Conservation (phyloP, 768 basidiomycete species). For the Lactifluus subvellereus region DNA sequence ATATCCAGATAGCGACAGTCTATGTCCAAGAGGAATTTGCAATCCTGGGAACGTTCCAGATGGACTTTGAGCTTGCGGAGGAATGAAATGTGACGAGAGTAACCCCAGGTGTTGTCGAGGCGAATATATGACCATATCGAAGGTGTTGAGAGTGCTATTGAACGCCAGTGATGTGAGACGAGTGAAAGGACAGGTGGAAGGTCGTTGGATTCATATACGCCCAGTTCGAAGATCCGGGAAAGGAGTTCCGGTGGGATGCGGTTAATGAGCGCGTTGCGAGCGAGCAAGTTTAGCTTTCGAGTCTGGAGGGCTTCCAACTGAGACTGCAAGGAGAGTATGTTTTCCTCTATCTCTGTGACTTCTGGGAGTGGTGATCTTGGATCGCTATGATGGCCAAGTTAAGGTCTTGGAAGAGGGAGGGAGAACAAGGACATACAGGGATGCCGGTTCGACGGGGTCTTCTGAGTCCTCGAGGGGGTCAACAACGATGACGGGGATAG, state of each 20-base stretch:
- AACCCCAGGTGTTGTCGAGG: slow-evolving; percentile 28
- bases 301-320: slow-evolving; percentile 26
- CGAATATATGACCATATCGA: slow-evolving; percentile 31
- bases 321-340: slow-evolving; percentile 26
- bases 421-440: slow-evolving; percentile 10
- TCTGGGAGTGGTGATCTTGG: slow-evolving; percentile 26
- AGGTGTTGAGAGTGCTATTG: slow-evolving; percentile 27
- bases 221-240: slow-evolving; percentile 31
- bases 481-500: slow-evolving; percentile 19
- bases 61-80: slow-evolving; percentile 27
- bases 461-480: slow-evolving; percentile 22
- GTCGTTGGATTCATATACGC: slow-evolving; percentile 27
- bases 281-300: slow-evolving; percentile 26
- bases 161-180: slow-evolving; percentile 30
- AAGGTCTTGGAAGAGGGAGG: background rate
- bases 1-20: slow-evolving; percentile 29
- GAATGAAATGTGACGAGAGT: slow-evolving; percentile 27
- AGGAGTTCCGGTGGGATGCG: slow-evolving; percentile 30
- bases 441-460: slow-evolving; percentile 17
- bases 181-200: slow-evolving; percentile 26
- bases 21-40: slow-evolving; percentile 29
- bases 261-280: slow-evolving; percentile 27
- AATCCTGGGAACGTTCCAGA: slow-evolving; percentile 29
- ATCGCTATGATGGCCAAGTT: slow-evolving; percentile 24
- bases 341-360: slow-evolving; percentile 27